Percentiles rank a stretch among this genome's conserved stretches.
phyloP scores from a whole-genome alignment of 148 eudicot species.

The Chenopodium quinoa region DNA sequence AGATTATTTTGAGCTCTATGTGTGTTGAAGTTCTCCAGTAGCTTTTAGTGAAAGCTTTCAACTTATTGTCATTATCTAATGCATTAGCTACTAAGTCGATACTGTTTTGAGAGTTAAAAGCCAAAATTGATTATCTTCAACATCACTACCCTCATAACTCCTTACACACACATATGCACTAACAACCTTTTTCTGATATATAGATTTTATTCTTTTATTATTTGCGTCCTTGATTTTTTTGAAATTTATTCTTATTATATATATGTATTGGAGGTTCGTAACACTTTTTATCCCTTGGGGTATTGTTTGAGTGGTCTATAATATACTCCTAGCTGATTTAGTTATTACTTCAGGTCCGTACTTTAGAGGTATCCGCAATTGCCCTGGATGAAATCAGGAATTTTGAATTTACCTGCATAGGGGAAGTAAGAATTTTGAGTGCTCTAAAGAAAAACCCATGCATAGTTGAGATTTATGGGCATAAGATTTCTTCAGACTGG shows the following conservation, averaged over 20 bases:
- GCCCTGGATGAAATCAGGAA: slow-evolving; percentile 56
- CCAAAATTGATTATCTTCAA: too few relatives aligned
- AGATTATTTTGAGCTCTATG: background rate
- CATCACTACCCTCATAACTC: too few relatives aligned
- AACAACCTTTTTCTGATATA: too few relatives aligned
- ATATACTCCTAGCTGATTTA: slow-evolving; percentile 12
- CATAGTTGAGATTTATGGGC: slow-evolving; percentile 84
- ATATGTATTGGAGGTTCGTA: background rate
- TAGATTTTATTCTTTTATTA: too few relatives aligned
- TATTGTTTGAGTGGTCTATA: background rate
- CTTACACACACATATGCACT: too few relatives aligned
- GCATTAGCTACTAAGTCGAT: too few relatives aligned
- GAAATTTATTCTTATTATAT: too few relatives aligned
- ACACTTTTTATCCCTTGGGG: background rate
- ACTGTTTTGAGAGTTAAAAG: too few relatives aligned
- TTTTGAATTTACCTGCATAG: slow-evolving; percentile 78
- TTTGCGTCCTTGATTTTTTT: too few relatives aligned
- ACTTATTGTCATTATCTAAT: too few relatives aligned
- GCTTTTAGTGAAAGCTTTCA: background rate
- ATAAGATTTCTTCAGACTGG: slow-evolving; percentile 80
- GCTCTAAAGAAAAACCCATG: slow-evolving; percentile 65
- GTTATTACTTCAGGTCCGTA: slow-evolving; percentile 58
- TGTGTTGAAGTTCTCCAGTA: too few relatives aligned
- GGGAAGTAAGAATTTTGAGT: slow-evolving; percentile 83
- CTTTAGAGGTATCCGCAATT: slow-evolving; percentile 49